phyloP scores from a whole-genome alignment of 2,329 filamentous ascomycete genomes.

The Dactylellina sp. region DNA sequence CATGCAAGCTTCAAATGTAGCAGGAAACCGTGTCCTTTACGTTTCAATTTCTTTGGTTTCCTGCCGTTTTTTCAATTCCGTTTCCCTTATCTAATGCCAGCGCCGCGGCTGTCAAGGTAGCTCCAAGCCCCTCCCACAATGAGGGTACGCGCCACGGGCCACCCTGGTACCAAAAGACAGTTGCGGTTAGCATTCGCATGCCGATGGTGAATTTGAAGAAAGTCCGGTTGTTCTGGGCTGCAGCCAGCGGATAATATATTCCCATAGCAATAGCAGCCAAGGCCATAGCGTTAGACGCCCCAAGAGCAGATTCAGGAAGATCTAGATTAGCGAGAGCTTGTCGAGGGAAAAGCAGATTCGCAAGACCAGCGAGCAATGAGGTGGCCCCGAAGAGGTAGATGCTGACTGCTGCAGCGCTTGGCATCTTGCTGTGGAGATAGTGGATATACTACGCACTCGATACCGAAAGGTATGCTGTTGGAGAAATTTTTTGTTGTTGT shows the following conservation, averaged over 20 bases:
- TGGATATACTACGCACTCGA: no score
- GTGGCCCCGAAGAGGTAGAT: slow-evolving; percentile 60
- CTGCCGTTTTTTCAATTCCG: slow-evolving; percentile 9
- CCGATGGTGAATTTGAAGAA: slow-evolving; percentile 62
- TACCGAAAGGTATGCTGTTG: no score
- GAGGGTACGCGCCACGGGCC: slow-evolving; percentile 59
- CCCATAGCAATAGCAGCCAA: slow-evolving; percentile 62
- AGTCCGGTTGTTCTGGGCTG: slow-evolving; percentile 61
- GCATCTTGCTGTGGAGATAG: slow-evolving; percentile 21
- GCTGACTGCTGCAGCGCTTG: slow-evolving; percentile 40
- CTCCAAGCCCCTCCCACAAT: slow-evolving; percentile 61
- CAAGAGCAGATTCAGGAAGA: slow-evolving; percentile 56
- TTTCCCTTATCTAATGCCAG: slow-evolving; percentile 2
- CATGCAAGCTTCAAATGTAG: no score
- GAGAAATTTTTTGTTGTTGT: no score
- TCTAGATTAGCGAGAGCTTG: slow-evolving; percentile 46
- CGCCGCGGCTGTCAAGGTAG: slow-evolving; percentile 57
- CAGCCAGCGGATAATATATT: slow-evolving; percentile 62
- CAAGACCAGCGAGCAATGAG: slow-evolving; percentile 58
- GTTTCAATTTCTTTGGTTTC: no score
- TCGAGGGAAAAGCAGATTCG: slow-evolving; percentile 48
- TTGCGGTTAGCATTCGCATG: slow-evolving; percentile 61
- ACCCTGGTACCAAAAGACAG: slow-evolving; percentile 61
- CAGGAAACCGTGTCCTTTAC: no score
- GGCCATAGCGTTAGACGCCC: slow-evolving; percentile 57